Percentiles rank a stretch among this genome's conserved stretches.
Evolutionary conservation across 129 eudicot genomes (phyloP).

Genomic region (Saussurea involucrata): DNA sequence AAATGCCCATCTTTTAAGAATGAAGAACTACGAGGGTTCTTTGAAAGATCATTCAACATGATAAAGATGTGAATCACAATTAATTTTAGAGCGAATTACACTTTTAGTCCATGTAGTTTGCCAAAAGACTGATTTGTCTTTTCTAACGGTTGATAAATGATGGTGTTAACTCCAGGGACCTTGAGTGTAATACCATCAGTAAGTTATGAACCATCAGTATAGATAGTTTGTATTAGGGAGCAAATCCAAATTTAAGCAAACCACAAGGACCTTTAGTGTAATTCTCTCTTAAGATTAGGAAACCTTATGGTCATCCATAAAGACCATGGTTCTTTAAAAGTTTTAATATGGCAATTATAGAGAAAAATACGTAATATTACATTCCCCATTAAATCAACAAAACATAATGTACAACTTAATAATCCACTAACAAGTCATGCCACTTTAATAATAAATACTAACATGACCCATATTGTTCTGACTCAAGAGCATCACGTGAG

Average conservation of each 20-base stretch:
- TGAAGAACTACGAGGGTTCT: neutral
- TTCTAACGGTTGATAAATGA: too few species aligned
- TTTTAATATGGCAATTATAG: neutral
- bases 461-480: neutral
- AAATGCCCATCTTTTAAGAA: neutral
- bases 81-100: neutral
- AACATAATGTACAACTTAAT: neutral
- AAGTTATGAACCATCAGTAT: too few species aligned
- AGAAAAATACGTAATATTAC: neutral
- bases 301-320: too few species aligned
- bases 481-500: neutral
- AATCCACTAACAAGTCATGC: neutral
- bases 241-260: too few species aligned
- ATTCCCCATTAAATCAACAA: neutral
- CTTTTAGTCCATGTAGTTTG: neutral
- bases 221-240: too few species aligned
- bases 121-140: too few species aligned
- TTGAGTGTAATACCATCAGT: too few species aligned
- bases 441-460: neutral
- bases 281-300: neutral
- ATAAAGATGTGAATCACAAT: too few species aligned
- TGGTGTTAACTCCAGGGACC: too few species aligned
- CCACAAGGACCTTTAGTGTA: too few species aligned
- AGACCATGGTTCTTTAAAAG: neutral
- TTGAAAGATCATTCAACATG: neutral